Evolutionary conservation across 805 yeast genomes (phyloP).

Genomic region (Grigorovia yakushimaensis): DNA sequence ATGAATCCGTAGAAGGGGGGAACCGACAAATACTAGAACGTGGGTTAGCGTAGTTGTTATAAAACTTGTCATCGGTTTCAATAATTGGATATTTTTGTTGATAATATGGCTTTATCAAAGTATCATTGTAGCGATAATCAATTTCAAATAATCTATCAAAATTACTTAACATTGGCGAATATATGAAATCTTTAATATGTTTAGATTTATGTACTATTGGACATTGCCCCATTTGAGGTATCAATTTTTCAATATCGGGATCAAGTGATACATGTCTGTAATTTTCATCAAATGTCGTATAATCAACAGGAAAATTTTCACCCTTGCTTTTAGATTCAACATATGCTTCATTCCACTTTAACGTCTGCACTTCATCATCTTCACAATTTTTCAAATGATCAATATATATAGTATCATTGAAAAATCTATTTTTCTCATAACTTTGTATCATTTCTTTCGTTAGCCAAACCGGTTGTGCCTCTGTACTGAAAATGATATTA

Average conservation of each 20-base stretch:
- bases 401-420: constrained; percentile 12
- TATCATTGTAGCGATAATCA: constrained; percentile 33
- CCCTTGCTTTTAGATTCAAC: not conserved
- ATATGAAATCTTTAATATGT: not conserved
- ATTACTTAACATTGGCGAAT: constrained; percentile 32
- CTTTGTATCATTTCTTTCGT: constrained; percentile 29
- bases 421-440: constrained; percentile 16
- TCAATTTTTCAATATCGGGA: not conserved
- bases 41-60: constrained; percentile 22
- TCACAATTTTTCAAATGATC: constrained; percentile 11
- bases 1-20: constrained; percentile 18
- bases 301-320: not conserved
- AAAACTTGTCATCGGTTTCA: constrained; percentile 28
- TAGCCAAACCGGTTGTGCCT: constrained; percentile 85
- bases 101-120: constrained; percentile 37
- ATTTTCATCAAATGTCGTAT: not conserved
- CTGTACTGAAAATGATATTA: constrained; percentile 62
- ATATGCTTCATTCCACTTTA: not conserved
- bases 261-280: not conserved
- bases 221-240: not conserved
- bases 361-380: not conserved
- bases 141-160: constrained; percentile 36
- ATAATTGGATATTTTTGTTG: constrained; percentile 17
- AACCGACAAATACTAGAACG: constrained; percentile 7
- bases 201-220: not conserved